phyloP scores from a whole-genome alignment of 2,329 filamentous ascomycete species.

The Cyphellophora europaea region DNA sequence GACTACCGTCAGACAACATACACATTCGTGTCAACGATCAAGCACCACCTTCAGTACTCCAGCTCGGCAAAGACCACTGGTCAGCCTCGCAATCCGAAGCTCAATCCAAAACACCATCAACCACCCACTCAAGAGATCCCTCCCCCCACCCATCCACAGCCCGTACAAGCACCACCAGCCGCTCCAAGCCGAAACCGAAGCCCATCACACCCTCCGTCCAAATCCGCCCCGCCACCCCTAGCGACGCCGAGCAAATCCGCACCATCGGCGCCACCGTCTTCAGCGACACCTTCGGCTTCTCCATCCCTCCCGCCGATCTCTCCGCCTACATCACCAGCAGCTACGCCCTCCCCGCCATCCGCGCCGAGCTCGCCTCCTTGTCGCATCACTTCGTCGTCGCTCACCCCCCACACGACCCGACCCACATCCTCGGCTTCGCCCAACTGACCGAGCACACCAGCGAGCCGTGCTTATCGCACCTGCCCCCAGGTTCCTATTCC shows the following conservation, averaged over 20 bases:
- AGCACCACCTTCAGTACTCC: no score
- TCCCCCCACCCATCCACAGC: no score
- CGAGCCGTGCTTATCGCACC: constrained; percentile 12
- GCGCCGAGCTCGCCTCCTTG: constrained; percentile 7
- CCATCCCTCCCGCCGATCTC: constrained; percentile 13
- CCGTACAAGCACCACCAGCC: no score
- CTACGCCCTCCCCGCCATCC: constrained; percentile 10
- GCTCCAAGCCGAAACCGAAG: no score
- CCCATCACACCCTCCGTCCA: constrained; percentile 4
- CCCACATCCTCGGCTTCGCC: constrained; percentile 9
- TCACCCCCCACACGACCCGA: background rate
- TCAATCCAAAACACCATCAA: no score
- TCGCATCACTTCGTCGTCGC: constrained; percentile 12
- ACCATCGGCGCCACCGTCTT: constrained; percentile 13
- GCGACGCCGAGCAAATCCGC: constrained; percentile 11
- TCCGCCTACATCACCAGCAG: constrained; percentile 10
- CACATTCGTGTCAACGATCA: no score
- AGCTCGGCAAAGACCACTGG: no score
- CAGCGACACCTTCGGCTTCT: constrained; percentile 13
- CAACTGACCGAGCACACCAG: constrained; percentile 13
- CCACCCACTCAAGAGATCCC: no score
- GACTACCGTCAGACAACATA: no score
- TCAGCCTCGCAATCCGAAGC: no score
- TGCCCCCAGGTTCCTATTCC: constrained; percentile 3
- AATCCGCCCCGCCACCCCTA: constrained; percentile 7